Percentiles rank a stretch among this genome's conserved stretches.
Conservation (phyloP, 2,329 filamentous ascomycete genomes). For the Penicillium polonicum region DNA sequence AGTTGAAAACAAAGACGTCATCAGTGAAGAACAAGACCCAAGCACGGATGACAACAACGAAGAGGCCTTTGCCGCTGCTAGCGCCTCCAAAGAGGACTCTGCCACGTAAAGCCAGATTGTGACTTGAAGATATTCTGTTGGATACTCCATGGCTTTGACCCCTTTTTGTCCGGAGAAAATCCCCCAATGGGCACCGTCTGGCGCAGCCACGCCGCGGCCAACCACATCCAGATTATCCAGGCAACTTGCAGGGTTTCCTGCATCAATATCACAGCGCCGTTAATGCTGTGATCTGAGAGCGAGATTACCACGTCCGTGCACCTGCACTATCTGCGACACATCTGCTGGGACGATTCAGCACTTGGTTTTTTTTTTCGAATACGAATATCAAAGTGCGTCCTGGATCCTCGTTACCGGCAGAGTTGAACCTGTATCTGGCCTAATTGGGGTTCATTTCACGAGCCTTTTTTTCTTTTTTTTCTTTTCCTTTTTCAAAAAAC, state of each 20-base stretch:
- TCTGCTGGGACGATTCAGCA: background rate
- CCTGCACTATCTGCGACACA: slow-evolving; percentile 1
- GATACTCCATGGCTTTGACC: slow-evolving; percentile 12
- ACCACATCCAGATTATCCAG: slow-evolving; percentile 14
- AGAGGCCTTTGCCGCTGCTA: slow-evolving; percentile 11
- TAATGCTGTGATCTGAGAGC: background rate
- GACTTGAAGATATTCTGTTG: slow-evolving; percentile 6
- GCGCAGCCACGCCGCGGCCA: slow-evolving; percentile 5
- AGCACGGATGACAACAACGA: slow-evolving; percentile 1
- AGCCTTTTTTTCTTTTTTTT: background rate
- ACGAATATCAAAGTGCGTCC: background rate
- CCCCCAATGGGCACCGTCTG: slow-evolving; percentile 18
- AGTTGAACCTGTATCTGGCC: background rate
- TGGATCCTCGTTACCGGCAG: background rate
- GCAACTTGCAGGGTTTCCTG: slow-evolving; percentile 14
- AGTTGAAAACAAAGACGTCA: slow-evolving; percentile 9
- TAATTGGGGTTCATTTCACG: background rate
- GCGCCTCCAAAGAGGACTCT: slow-evolving; percentile 13
- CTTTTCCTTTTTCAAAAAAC: background rate
- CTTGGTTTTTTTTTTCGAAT: background rate
- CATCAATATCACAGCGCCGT: slow-evolving; percentile 13
- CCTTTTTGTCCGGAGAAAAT: slow-evolving; percentile 18
- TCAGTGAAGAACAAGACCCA: slow-evolving; percentile 6
- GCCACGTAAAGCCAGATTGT: slow-evolving; percentile 14
- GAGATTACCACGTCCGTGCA: slow-evolving; percentile 7